Percentiles rank a stretch among this genome's conserved stretches.
Evolutionary conservation across 2,329 filamentous ascomycete genomes (phyloP).

Genomic region (Botrytis paeoniae): DNA sequence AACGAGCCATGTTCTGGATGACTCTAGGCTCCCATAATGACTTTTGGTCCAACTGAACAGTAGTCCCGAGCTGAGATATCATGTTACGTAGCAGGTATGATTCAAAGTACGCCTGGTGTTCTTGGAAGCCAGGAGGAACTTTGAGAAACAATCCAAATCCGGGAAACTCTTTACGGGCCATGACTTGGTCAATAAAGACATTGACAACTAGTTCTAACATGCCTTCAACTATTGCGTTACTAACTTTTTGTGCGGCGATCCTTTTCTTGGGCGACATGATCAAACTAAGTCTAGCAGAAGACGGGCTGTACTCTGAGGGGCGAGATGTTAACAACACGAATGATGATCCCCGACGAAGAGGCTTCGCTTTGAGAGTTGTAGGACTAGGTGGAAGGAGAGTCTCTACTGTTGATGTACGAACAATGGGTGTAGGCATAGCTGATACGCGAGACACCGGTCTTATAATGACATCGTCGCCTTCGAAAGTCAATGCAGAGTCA

Average conservation of each 20-base stretch:
- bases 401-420: slow-evolving; percentile 66
- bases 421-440: slow-evolving; percentile 62
- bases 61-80: slow-evolving; percentile 66
- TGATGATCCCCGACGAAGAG: slow-evolving; percentile 77
- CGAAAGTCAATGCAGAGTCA: slow-evolving; percentile 77
- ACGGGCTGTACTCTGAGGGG: slow-evolving; percentile 55
- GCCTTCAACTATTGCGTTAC: slow-evolving; percentile 70
- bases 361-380: slow-evolving; percentile 50
- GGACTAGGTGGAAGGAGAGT: slow-evolving; percentile 47
- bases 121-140: slow-evolving; percentile 86
- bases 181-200: slow-evolving; percentile 82
- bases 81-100: slow-evolving; percentile 80
- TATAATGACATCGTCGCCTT: slow-evolving; percentile 80
- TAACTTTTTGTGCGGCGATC: slow-evolving; percentile 50
- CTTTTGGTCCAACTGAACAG: slow-evolving; percentile 68
- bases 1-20: slow-evolving; percentile 80
- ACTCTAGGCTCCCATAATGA: slow-evolving; percentile 76
- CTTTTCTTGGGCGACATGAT: slow-evolving; percentile 58
- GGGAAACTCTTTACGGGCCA: slow-evolving; percentile 83
- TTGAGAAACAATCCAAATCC: slow-evolving; percentile 84
- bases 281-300: slow-evolving; percentile 60
- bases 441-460: slow-evolving; percentile 52
- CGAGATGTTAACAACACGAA: slow-evolving; percentile 84
- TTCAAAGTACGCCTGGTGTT: slow-evolving; percentile 93
- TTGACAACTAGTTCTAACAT: slow-evolving; percentile 74